phyloP scores from a whole-genome alignment of 345 rosid species.

The Mercurialis annua region DNA sequence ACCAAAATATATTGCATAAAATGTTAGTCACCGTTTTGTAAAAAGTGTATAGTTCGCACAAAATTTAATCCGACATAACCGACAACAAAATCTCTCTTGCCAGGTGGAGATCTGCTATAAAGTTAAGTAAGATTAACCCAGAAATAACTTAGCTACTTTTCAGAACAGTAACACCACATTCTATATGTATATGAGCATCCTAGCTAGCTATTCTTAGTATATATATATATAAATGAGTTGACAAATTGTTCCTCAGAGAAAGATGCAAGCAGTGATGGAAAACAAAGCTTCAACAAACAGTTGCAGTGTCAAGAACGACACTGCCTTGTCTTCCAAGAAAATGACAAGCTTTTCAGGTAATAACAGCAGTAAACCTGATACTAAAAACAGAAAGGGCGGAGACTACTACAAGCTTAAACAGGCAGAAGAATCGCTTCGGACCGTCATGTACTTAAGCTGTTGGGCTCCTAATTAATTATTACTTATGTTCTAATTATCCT shows the following conservation, averaged over 20 bases:
- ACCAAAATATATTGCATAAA: no score
- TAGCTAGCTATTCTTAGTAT: no score
- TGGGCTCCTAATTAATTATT: slow-evolving; percentile 34
- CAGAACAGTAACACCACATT: no score
- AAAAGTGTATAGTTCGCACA: no score
- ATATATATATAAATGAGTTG: slow-evolving; percentile 12
- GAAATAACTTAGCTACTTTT: no score
- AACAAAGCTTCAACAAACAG: slow-evolving; percentile 20
- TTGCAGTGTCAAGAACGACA: not conserved
- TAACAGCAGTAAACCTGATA: slow-evolving; percentile 7
- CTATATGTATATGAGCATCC: no score
- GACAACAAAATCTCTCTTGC: no score
- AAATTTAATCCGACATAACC: no score
- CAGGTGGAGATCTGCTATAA: no score
- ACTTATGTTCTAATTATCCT: not conserved
- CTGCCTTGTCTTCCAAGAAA: slow-evolving; percentile 24
- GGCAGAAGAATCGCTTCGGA: slow-evolving; percentile 43
- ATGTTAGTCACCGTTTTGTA: no score
- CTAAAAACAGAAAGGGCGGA: not conserved
- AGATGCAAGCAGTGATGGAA: slow-evolving; percentile 19
- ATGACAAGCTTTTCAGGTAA: slow-evolving; percentile 19
- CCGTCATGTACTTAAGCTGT: slow-evolving; percentile 42
- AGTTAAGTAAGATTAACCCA: no score
- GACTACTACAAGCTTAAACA: slow-evolving; percentile 24
- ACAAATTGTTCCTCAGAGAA: slow-evolving; percentile 18